A percentile compares a stretch with the other conserved stretches of the same genome.
Conservation (phyloP, 2,329 filamentous ascomycete species). For the Fusarium sp. region DNA sequence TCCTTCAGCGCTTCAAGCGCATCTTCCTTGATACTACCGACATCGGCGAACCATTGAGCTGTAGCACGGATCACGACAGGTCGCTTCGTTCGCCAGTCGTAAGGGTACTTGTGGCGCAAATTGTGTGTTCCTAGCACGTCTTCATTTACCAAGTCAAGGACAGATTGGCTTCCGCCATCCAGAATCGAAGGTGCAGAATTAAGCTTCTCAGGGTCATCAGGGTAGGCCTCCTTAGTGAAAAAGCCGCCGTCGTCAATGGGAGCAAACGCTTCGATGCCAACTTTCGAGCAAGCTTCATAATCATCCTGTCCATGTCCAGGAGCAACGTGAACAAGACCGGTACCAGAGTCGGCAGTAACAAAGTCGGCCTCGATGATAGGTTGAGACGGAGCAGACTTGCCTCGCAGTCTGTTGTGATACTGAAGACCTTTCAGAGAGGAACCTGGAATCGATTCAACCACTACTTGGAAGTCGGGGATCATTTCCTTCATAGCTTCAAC, state of each 20-base stretch:
- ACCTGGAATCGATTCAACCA: constrained; percentile 70
- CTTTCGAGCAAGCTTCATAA: constrained; percentile 80
- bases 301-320: constrained; percentile 98
- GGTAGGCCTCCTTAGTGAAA: constrained; percentile 84
- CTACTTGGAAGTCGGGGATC: constrained; percentile 63
- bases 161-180: constrained; percentile 72
- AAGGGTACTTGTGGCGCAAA: constrained; percentile 93
- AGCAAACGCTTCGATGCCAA: constrained; percentile 79
- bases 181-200: constrained; percentile 75
- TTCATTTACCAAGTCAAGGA: constrained; percentile 74
- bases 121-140: constrained; percentile 76
- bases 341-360: constrained; percentile 89
- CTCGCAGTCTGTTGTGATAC: constrained; percentile 78
- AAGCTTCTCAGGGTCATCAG: constrained; percentile 73
- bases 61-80: constrained; percentile 93
- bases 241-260: constrained; percentile 84
- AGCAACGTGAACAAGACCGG: constrained; percentile 93
- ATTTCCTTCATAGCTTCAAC: constrained; percentile 67
- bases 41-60: constrained; percentile 97
- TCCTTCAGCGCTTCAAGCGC: constrained; percentile 75
- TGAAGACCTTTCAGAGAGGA: constrained; percentile 71
- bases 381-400: constrained; percentile 65
- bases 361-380: constrained; percentile 86
- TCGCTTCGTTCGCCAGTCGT: constrained; percentile 96
- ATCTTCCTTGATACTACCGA: constrained; percentile 80